Evolutionary conservation across 208 protist genomes (phyloP), one percentile per base, ranked within the genome.

Genomic region (Acanthamoeba healyi): DNA sequence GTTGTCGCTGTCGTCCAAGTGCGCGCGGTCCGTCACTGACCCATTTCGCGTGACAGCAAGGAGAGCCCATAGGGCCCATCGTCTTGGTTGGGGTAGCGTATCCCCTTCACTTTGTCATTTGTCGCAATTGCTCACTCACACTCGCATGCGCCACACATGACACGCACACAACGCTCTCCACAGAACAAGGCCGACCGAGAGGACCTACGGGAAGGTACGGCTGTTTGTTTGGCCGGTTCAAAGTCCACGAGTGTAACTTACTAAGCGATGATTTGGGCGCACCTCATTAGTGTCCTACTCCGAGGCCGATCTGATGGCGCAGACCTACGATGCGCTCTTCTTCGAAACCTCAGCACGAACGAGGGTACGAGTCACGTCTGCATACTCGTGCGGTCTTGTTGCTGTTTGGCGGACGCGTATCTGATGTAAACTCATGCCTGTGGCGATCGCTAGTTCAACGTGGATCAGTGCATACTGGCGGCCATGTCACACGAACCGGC

Each of bases 71-170:
- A 7, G 67, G 67, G 1, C 67, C 67, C 2, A 15, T 77, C 38
- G 38, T 77, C 67, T 5, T 77, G 3, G 67, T 77, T 19, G 67
- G 67, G 67, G 67, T 77, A 77, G 34, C 34, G n/a, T n/a, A n/a
- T n/a, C n/a, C n/a, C n/a, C n/a, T n/a, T n/a, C n/a, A n/a, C n/a
- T n/a, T n/a, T n/a, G n/a, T n/a, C n/a, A n/a, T n/a, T n/a, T n/a
- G n/a, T 54, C 15, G 49, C 15, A 15, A 15, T 15, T 54, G n/a
- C 49, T 19, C 49, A 6, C 49, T 54, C 49, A 19, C 10, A 19
- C 49, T 15, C 10, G 6, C 49, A 19, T 54, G 10, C 6, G n/a
- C n/a, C n/a, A n/a, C n/a, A n/a, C n/a, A n/a, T n/a, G n/a, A n/a
- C n/a, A n/a, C n/a, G n/a, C n/a, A n/a, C n/a, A n/a, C n/a, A n/a